Conservation (phyloP, 2,329 filamentous ascomycete species). For the Beauveria scarabaeidicola region DNA sequence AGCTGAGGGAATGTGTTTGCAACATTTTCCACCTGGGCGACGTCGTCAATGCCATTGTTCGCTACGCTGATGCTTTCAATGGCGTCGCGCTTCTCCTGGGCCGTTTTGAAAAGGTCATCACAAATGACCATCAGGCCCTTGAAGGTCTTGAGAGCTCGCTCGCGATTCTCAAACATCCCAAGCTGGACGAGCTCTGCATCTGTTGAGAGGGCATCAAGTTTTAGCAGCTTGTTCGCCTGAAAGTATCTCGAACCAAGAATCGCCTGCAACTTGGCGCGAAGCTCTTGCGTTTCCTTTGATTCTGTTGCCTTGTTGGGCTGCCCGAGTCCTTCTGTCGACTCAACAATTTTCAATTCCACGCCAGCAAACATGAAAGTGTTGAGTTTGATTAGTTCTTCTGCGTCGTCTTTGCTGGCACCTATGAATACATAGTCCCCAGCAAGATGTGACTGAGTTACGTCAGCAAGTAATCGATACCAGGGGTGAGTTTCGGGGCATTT, state of each 20-base stretch:
- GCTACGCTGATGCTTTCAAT: conserved; percentile 77
- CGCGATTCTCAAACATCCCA: conserved; percentile 65
- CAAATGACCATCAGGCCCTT: conserved; percentile 84
- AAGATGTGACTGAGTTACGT: conserved; percentile 59
- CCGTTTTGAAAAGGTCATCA: conserved; percentile 64
- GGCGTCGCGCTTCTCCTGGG: conserved; percentile 64
- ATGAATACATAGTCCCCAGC: conserved; percentile 63
- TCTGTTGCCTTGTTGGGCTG: conserved; percentile 32
- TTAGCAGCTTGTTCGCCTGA: conserved; percentile 61
- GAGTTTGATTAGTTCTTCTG: conserved; percentile 56
- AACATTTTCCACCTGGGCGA: conserved; percentile 64
- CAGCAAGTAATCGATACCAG: conserved; percentile 46
- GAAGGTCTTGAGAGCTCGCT: conserved; percentile 78
- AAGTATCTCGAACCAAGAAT: conserved; percentile 73
- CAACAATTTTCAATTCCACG: conserved; percentile 47
- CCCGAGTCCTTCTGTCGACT: conserved; percentile 33
- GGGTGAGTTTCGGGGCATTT: background rate
- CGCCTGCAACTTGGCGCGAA: conserved; percentile 58
- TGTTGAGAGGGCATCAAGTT: conserved; percentile 67
- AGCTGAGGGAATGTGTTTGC: conserved; percentile 75
- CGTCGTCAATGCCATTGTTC: conserved; percentile 67
- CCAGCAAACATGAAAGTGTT: conserved; percentile 64
- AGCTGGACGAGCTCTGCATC: conserved; percentile 65
- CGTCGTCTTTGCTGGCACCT: conserved; percentile 55
- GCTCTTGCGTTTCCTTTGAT: conserved; percentile 47